Percentiles rank a stretch among this genome's conserved stretches.
Conservation (phyloP, 2,329 filamentous ascomycete species). For the Colletotrichum nymphaeae region DNA sequence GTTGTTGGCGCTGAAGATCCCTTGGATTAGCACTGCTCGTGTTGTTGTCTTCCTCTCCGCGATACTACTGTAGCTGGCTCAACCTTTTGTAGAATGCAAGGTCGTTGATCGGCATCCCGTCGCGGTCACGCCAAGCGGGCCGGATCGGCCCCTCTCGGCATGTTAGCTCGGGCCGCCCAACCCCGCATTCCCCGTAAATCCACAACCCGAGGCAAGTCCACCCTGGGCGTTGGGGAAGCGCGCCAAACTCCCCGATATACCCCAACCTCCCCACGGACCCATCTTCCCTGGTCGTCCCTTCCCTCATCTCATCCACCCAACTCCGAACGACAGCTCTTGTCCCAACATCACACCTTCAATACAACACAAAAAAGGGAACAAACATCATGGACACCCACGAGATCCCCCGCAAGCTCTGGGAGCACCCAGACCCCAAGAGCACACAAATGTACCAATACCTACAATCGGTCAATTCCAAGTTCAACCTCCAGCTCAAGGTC, state of each 20-base stretch:
- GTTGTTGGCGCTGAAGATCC: too few relatives aligned
- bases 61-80: too few relatives aligned
- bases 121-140: neutral
- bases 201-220: slow-evolving; percentile 29
- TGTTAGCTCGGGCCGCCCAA: slow-evolving; percentile 20
- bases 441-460: slow-evolving; percentile 77
- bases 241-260: neutral
- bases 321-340: neutral
- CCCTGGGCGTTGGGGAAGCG: slow-evolving; percentile 30
- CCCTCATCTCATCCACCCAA: neutral
- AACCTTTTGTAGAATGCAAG: too few relatives aligned
- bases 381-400: slow-evolving; percentile 45
- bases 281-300: neutral
- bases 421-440: slow-evolving; percentile 69
- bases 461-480: slow-evolving; percentile 70
- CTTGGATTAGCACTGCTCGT: too few relatives aligned
- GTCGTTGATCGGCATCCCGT: neutral
- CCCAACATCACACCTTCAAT: neutral
- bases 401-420: slow-evolving; percentile 74
- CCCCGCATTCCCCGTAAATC: slow-evolving; percentile 31
- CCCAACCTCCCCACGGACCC: slow-evolving; percentile 1
- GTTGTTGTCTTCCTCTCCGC: too few relatives aligned
- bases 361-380: neutral
- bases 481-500: slow-evolving; percentile 66
- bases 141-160: slow-evolving; percentile 11